Percentiles rank a stretch among this genome's conserved stretches.
phyloP scores from a whole-genome alignment of 805 yeast genomes.

The Candida namnaoensis region DNA sequence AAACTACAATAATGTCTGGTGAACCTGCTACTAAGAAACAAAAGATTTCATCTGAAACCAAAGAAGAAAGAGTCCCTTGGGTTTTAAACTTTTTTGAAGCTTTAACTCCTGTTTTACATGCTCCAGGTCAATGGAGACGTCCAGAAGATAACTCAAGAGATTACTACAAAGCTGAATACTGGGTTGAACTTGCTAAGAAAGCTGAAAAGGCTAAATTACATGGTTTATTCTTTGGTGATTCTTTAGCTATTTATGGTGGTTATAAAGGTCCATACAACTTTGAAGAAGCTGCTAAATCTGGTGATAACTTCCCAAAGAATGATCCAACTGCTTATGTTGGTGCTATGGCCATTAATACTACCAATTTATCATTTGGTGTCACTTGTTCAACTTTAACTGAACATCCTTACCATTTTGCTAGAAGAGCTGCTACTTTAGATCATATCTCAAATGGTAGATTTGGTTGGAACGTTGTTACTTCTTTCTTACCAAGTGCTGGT shows the following conservation, averaged over 20 bases:
- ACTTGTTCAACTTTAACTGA: constrained; percentile 33
- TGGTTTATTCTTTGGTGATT: constrained; percentile 27
- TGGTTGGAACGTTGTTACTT: constrained; percentile 36
- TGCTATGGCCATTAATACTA: constrained; percentile 29
- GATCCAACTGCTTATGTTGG: constrained; percentile 25
- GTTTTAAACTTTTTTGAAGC: constrained; percentile 1
- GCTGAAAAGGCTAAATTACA: constrained; percentile 26
- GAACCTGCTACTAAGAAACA: constrained; percentile 1
- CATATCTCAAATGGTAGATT: constrained; percentile 31
- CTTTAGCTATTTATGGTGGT: constrained; percentile 26
- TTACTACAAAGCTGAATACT: constrained; percentile 16
- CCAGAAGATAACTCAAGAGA: constrained; percentile 2
- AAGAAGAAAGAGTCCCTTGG: background rate
- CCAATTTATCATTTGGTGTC: constrained; percentile 27
- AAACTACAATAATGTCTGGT: no score
- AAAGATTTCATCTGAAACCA: background rate
- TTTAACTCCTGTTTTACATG: constrained; percentile 4
- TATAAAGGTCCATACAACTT: constrained; percentile 26
- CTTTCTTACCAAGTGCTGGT: constrained; percentile 32
- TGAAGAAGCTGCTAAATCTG: constrained; percentile 20
- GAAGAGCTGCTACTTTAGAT: constrained; percentile 32
- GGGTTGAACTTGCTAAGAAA: constrained; percentile 25
- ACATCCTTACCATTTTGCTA: constrained; percentile 29
- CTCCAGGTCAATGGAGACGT: constrained; percentile 11
- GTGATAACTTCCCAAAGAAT: constrained; percentile 18